Percentiles rank a stretch among this genome's conserved stretches.
These are phyloP conservation scores for Cytospora schulzeri DNA, from an alignment of 2,329 filamentous ascomycete species.

Conservation along the genomic window DNA sequence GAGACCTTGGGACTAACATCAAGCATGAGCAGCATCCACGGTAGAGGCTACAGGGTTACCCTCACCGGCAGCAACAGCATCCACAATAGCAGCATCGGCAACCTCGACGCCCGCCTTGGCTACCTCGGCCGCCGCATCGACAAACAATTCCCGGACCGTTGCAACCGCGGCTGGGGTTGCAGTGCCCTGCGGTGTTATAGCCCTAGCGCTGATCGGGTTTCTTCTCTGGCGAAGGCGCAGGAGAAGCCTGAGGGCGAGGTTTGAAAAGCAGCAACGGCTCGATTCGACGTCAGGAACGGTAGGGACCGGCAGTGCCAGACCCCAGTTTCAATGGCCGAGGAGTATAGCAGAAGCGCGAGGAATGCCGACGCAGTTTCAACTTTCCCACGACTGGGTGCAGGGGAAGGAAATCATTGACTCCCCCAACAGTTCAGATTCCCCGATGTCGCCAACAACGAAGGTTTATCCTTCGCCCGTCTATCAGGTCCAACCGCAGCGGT, in stretches of 20 bases:
- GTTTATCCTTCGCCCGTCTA: not conserved
- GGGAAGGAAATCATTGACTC: constrained; percentile 13
- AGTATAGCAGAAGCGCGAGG: constrained; percentile 11
- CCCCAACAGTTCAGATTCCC: constrained; percentile 16
- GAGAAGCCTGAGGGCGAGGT: constrained; percentile 2
- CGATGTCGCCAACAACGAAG: constrained; percentile 8
- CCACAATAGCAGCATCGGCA: constrained; percentile 7
- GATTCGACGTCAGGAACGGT: constrained; percentile 9
- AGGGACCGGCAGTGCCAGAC: constrained; percentile 10
- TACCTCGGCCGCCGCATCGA: not conserved
- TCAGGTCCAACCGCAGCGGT: constrained; percentile 1
- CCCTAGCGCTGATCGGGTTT: constrained; percentile 6
- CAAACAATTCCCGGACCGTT: not conserved
- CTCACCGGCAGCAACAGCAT: constrained; percentile 9
- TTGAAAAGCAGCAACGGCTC: constrained; percentile 12
- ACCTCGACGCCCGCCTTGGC: not conserved
- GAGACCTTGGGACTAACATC: not conserved
- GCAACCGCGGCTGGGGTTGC: constrained; percentile 1
- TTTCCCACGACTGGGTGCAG: constrained; percentile 2
- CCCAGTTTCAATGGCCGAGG: constrained; percentile 23
- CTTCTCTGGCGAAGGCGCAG: constrained; percentile 16
- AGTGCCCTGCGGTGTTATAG: constrained; percentile 4
- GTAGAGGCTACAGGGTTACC: not conserved
- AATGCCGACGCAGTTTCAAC: constrained; percentile 15
- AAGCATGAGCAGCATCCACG: not conserved